These are phyloP conservation scores for Populus ilicifolia DNA, from an alignment of 345 rosid species.

Conservation along the genomic window DNA sequence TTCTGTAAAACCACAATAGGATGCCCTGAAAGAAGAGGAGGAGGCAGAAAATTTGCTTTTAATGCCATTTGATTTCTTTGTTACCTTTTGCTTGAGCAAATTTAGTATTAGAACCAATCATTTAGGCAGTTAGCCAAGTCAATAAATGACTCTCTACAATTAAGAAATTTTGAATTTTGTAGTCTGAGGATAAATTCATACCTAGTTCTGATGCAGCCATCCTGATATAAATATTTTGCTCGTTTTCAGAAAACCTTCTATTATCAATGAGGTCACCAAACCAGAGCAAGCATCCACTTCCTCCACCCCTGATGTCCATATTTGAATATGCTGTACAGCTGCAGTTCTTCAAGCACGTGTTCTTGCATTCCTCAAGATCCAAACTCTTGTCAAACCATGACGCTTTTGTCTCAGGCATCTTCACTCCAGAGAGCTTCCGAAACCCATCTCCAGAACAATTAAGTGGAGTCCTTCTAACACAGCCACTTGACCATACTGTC, in stretches of 20 bases:
- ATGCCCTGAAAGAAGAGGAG: neutral
- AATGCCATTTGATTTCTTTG: neutral
- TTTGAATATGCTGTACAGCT: neutral
- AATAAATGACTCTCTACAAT: no score
- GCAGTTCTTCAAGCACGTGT: neutral
- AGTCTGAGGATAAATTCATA: neutral
- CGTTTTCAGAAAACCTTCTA: neutral
- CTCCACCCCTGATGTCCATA: neutral
- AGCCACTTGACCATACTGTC: slow-evolving; percentile 4
- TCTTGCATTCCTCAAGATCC: neutral
- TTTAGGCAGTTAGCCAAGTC: no score
- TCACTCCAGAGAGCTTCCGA: neutral
- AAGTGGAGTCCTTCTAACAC: slow-evolving; percentile 3
- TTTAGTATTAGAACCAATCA: no score
- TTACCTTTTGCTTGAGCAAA: neutral
- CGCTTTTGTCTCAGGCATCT: neutral
- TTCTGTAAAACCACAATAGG: neutral
- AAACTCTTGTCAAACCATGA: neutral
- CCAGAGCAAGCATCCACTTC: neutral
- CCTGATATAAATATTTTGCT: neutral
- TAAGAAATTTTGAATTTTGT: neutral
- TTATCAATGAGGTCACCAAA: neutral
- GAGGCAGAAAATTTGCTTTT: neutral
- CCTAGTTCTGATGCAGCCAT: slow-evolving; percentile 1
- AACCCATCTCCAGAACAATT: slow-evolving; percentile 2